phyloP scores from a whole-genome alignment of 352 stramenopile species.

The Phytophthora sojae region DNA sequence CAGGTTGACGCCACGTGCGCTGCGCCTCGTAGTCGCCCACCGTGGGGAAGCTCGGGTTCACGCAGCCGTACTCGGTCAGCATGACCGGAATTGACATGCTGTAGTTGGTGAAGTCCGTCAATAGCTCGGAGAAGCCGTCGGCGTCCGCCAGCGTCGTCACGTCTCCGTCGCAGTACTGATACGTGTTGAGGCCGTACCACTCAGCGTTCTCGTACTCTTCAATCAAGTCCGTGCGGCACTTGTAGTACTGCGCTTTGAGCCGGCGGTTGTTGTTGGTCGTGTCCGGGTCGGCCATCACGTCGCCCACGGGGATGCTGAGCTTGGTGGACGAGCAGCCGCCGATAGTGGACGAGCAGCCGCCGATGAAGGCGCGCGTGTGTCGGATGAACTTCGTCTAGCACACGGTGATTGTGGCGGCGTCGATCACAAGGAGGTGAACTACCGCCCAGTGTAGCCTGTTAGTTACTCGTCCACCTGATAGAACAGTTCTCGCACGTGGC shows the following conservation, averaged over 20 bases:
- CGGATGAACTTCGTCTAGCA: constrained; percentile 91
- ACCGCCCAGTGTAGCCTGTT: constrained; percentile 54
- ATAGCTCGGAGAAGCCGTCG: constrained; percentile 59
- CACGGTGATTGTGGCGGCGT: constrained; percentile 62
- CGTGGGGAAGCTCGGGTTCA: constrained; percentile 65
- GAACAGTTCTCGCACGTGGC: constrained; percentile 67
- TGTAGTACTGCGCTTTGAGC: constrained; percentile 85
- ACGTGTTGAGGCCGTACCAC: constrained; percentile 90
- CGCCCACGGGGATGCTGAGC: constrained; percentile 75
- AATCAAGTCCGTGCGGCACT: too few species aligned
- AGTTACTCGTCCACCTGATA: constrained; percentile 59
- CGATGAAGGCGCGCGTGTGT: constrained; percentile 79
- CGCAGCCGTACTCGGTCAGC: constrained; percentile 84
- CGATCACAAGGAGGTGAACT: too few species aligned
- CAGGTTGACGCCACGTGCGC: constrained; percentile 62
- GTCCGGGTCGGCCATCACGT: constrained; percentile 72
- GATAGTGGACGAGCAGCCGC: constrained; percentile 15
- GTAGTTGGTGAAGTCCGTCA: constrained; percentile 58
- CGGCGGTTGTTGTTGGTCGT: constrained; percentile 55
- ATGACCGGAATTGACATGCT: constrained; percentile 77
- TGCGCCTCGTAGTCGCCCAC: constrained; percentile 69
- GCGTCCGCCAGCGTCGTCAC: constrained; percentile 49
- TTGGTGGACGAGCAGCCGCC: constrained; percentile 59
- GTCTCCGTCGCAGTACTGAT: constrained; percentile 86
- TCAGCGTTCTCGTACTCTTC: constrained; percentile 81